Evolutionary conservation across 495 filamentous ascomycete species (phyloP).

Genomic region (Pseudotulostoma volvatum): DNA sequence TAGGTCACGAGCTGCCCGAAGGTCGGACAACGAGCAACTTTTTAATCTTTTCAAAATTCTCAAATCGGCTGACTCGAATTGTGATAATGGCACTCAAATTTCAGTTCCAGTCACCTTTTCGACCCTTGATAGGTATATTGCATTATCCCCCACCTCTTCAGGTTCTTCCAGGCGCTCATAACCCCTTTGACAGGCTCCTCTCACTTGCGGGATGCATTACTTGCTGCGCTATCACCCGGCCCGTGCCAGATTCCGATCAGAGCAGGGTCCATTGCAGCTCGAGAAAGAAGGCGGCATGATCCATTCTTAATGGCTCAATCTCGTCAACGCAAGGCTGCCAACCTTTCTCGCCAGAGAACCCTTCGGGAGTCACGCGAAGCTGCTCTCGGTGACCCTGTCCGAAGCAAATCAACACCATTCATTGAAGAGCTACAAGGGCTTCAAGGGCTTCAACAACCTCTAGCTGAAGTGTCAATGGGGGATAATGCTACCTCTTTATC

Average conservation of each 20-base stretch:
- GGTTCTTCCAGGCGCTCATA: conserved; percentile 2
- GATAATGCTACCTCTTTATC: conserved; percentile 8
- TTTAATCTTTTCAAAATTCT: too few species aligned
- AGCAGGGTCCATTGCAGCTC: conserved; percentile 22
- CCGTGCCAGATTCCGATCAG: conserved; percentile 19
- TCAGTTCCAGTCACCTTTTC: too few species aligned
- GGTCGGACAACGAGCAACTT: too few species aligned
- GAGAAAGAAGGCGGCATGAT: conserved; percentile 23
- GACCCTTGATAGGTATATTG: conserved; percentile 42
- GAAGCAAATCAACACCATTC: conserved; percentile 64
- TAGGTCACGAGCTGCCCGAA: too few species aligned
- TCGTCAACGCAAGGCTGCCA: conserved; percentile 62
- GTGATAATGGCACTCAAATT: too few species aligned
- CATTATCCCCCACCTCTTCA: not conserved
- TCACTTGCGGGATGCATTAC: conserved; percentile 15
- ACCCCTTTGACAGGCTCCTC: conserved; percentile 18
- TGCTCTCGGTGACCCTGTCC: conserved; percentile 57
- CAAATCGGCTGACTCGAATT: too few species aligned
- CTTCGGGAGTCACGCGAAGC: conserved; percentile 44
- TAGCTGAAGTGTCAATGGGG: too few species aligned
- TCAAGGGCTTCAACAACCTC: conserved; percentile 14
- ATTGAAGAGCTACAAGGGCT: conserved; percentile 60
- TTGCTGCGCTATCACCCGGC: conserved; percentile 13
- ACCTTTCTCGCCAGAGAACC: conserved; percentile 51
- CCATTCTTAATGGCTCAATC: conserved; percentile 42